phyloP scores from a whole-genome alignment of 2,329 filamentous ascomycete genomes.

The Penicillium crustosum region DNA sequence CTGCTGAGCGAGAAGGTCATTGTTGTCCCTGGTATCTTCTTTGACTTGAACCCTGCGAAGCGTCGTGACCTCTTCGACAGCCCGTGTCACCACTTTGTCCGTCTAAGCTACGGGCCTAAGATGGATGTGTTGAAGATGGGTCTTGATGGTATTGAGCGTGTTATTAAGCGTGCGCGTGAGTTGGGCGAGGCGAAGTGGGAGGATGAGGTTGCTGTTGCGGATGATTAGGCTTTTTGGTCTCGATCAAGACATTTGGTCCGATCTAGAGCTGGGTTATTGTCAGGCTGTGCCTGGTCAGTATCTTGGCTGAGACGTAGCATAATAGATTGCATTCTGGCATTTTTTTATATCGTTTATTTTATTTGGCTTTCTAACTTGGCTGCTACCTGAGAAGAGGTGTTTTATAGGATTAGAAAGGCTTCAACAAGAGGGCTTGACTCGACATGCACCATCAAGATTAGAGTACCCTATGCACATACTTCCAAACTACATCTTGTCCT shows the following conservation, averaged over 20 bases:
- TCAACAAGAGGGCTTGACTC: background rate
- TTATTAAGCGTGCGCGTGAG: constrained; percentile 57
- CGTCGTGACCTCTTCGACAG: constrained; percentile 89
- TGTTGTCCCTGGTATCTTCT: constrained; percentile 96
- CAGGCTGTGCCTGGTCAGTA: background rate
- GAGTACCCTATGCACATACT: background rate
- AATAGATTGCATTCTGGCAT: background rate
- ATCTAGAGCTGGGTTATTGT: background rate
- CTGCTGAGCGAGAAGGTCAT: constrained; percentile 93
- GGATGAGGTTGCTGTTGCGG: constrained; percentile 40
- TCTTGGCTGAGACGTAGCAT: background rate
- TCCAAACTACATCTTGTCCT: background rate
- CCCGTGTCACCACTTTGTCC: constrained; percentile 89
- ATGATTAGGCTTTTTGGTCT: constrained; percentile 25
- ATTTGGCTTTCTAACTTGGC: background rate
- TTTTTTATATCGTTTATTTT: background rate
- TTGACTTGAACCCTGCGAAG: constrained; percentile 88
- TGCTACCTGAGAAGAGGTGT: background rate
- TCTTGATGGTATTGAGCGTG: constrained; percentile 79
- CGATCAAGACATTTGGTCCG: background rate
- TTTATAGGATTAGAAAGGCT: too few species aligned
- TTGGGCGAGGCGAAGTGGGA: constrained; percentile 28
- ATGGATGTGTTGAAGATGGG: constrained; percentile 77
- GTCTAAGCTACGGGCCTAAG: constrained; percentile 78
- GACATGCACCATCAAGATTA: background rate